Evolutionary conservation across 2,329 filamentous ascomycete species (phyloP).

Genomic region (Hansfordia pulvinata): DNA sequence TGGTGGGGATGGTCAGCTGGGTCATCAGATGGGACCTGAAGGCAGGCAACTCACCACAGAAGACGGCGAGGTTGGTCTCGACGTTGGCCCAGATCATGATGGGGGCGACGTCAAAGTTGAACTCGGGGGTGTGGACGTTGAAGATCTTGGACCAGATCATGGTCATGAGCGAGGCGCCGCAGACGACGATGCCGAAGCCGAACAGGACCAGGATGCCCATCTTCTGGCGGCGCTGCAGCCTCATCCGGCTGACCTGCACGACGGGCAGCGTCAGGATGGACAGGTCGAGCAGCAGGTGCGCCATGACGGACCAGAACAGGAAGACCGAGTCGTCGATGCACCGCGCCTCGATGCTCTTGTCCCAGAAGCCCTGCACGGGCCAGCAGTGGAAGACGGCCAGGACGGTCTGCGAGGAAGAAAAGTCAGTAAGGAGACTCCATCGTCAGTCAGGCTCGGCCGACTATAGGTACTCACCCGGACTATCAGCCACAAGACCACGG

Average conservation of each 20-base stretch:
- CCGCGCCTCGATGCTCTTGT: background rate
- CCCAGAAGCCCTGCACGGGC: background rate
- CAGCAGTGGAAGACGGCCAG: background rate
- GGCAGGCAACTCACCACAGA: too few relatives aligned
- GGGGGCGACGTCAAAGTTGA: background rate
- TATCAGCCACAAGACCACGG: background rate
- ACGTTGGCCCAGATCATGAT: slow-evolving; percentile 1
- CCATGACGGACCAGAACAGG: background rate
- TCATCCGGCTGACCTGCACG: background rate
- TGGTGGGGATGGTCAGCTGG: too few relatives aligned
- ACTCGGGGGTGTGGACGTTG: slow-evolving; percentile 1
- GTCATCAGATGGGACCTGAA: too few relatives aligned
- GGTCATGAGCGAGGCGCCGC: background rate
- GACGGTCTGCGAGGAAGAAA: background rate
- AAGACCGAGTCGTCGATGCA: background rate
- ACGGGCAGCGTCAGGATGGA: background rate
- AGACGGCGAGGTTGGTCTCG: slow-evolving; percentile 1
- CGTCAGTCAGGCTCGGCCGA: background rate
- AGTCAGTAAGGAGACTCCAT: background rate
- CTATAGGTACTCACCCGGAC: background rate
- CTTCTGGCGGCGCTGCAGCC: background rate
- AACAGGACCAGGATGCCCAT: background rate
- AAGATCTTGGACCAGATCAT: background rate
- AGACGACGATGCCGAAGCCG: background rate
- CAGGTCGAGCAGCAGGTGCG: background rate